Percentiles rank a stretch among this genome's conserved stretches.
phyloP scores from a whole-genome alignment of 148 eudicot genomes.

The Persicaria tinctoria region DNA sequence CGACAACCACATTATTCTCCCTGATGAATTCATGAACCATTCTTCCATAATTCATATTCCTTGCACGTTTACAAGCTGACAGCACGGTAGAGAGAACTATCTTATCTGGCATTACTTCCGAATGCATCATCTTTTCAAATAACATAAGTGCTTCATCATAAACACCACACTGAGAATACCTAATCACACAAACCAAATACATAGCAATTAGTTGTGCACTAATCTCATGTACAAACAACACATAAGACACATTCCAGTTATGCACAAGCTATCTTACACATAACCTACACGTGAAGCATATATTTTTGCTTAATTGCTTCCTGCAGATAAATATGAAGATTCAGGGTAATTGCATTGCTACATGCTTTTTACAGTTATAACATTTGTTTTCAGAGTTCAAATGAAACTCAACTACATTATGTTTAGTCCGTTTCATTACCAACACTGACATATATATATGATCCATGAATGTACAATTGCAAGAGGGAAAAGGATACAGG shows the following conservation, averaged over 20 bases:
- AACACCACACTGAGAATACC: constrained; percentile 1
- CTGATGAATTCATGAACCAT: constrained; percentile 3
- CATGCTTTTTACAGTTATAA: not conserved
- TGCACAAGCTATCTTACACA: not conserved
- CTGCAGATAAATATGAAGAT: not conserved
- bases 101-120: not conserved
- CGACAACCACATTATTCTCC: not conserved
- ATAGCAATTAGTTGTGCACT: not conserved
- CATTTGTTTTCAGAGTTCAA: not conserved
- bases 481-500: not conserved
- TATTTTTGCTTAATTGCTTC: not conserved
- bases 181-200: not conserved
- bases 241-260: not conserved
- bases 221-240: not conserved
- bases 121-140: constrained; percentile 3
- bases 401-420: not conserved
- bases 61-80: constrained; percentile 5
- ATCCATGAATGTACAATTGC: too few relatives aligned
- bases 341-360: not conserved
- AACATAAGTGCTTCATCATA: constrained; percentile 1
- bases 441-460: not conserved
- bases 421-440: not conserved
- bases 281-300: not conserved
- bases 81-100: constrained; percentile 5
- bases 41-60: not conserved